phyloP scores from a whole-genome alignment of 2,329 filamentous ascomycete species.

The Cadophora sp. region DNA sequence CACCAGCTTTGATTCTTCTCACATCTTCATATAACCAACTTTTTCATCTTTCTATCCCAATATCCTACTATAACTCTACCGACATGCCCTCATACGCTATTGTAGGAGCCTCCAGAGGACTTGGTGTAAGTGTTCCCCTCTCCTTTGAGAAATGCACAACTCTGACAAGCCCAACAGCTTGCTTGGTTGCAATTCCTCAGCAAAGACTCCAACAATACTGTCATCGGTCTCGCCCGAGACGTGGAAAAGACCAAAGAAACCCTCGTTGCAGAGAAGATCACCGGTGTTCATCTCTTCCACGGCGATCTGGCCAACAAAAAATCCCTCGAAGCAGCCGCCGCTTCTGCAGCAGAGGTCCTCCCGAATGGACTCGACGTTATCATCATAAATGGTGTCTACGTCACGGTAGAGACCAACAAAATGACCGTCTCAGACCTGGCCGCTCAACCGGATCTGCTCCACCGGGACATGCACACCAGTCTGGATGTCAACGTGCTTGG shows the following conservation, averaged over 20 bases:
- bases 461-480: slow-evolving; percentile 42
- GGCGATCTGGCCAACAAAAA: neutral
- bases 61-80: neutral
- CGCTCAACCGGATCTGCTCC: slow-evolving; percentile 37
- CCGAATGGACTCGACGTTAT: slow-evolving; percentile 40
- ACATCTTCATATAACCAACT: neutral
- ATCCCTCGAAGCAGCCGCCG: neutral
- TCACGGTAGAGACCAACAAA: slow-evolving; percentile 25
- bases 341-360: neutral
- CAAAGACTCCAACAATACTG: slow-evolving; percentile 49
- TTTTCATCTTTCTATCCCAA: neutral
- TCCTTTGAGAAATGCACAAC: neutral
- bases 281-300: neutral
- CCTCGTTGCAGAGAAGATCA: neutral
- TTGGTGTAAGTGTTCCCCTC: slow-evolving; percentile 22
- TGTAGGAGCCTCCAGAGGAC: slow-evolving; percentile 33
- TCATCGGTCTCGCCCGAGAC: slow-evolving; percentile 57
- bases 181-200: slow-evolving; percentile 57
- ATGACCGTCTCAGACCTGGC: slow-evolving; percentile 33
- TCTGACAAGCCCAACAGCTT: slow-evolving; percentile 48
- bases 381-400: slow-evolving; percentile 44
- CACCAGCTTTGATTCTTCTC: neutral
- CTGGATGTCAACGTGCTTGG: slow-evolving; percentile 58
- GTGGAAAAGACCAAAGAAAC: slow-evolving; percentile 39
- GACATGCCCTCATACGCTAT: slow-evolving; percentile 34